Conservation (phyloP, 805 yeast species). For the Lachancea fermentati region DNA sequence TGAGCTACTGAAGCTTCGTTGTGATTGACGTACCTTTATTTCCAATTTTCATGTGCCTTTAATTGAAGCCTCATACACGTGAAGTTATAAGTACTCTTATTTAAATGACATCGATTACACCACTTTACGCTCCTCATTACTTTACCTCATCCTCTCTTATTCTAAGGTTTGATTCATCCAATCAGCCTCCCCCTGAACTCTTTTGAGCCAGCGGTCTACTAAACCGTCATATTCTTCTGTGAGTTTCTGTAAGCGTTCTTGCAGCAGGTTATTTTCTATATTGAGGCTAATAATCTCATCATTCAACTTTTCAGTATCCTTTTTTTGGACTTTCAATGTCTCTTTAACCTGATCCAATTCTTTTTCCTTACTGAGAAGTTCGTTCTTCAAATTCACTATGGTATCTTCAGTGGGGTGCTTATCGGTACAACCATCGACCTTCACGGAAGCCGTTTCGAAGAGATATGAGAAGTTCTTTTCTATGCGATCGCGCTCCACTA, state of each 20-base stretch:
- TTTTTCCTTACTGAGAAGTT: conserved; percentile 16
- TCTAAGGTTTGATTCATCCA: conserved; percentile 41
- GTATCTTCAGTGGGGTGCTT: conserved; percentile 1
- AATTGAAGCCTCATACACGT: too few species aligned
- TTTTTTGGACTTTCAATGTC: conserved; percentile 41
- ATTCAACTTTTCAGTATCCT: conserved; percentile 52
- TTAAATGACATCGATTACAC: too few species aligned
- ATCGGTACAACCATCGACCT: background rate
- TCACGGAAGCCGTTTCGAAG: conserved; percentile 10
- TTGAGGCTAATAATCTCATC: conserved; percentile 61
- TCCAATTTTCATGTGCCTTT: background rate
- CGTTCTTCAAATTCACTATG: conserved; percentile 13
- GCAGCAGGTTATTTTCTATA: conserved; percentile 45
- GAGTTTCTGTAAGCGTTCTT: conserved; percentile 33
- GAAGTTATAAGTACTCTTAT: too few species aligned
- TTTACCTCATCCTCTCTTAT: too few species aligned
- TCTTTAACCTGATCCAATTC: conserved; percentile 27
- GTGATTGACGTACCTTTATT: too few species aligned
- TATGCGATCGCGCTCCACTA: conserved; percentile 15
- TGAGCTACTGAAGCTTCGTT: conserved; percentile 21
- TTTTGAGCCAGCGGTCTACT: conserved; percentile 54
- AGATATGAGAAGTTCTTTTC: conserved; percentile 21
- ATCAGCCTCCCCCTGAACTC: conserved; percentile 56
- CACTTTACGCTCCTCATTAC: too few species aligned
- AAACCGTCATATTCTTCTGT: conserved; percentile 45